Evolutionary conservation across 352 stramenopile genomes (phyloP), one percentile per base, ranked within the genome.

Genomic region (Phytopythium mirpurense): DNA sequence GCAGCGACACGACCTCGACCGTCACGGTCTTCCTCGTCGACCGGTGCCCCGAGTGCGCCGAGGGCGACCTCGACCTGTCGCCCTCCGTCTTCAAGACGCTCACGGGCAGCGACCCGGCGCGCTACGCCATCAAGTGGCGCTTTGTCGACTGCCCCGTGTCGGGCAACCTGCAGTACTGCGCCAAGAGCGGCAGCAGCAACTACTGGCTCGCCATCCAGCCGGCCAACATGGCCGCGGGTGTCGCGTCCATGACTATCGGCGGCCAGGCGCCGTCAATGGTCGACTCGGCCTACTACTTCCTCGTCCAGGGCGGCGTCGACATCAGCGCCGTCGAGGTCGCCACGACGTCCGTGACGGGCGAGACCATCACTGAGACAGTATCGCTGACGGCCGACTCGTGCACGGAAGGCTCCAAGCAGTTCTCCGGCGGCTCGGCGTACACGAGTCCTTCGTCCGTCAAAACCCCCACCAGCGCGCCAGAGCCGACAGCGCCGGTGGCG

Each of bases 201-300:
- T 59, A 53, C 41, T 68, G 61, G 61, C 32, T 57, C 19, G 61
- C 61, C 14, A 27, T 68, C n/a, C 61, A 68, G 49, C 61, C 61
- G 15, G 45, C 61, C 51, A 63, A 64, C 57, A 61, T 42, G 32
- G 16, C 44, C 34, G 45, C 41, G 19, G 61, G 61, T 37, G 47
- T 68, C 37, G 27, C 27, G 37, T 51, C 32, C 27, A 51, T 38
- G 57, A 50, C 27, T 16, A 48, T 67, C 36, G 44, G 54, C 32
- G 54, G 46, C 50, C 78, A 60, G 53, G 83, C 68, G 42, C 87
- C 80, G 8, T 72, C 53, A 3, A 84, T 88, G 75, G 56, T 88
- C 7, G 67, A 56, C 34, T 86, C 77, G 26, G 80, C 79, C 19
- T 89, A 83, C 59, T 89, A 87, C 63, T 89, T 66, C 53, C 26